Conservation (phyloP, 495 filamentous ascomycete genomes). For the Pseudomonodictys pantanalensis region DNA sequence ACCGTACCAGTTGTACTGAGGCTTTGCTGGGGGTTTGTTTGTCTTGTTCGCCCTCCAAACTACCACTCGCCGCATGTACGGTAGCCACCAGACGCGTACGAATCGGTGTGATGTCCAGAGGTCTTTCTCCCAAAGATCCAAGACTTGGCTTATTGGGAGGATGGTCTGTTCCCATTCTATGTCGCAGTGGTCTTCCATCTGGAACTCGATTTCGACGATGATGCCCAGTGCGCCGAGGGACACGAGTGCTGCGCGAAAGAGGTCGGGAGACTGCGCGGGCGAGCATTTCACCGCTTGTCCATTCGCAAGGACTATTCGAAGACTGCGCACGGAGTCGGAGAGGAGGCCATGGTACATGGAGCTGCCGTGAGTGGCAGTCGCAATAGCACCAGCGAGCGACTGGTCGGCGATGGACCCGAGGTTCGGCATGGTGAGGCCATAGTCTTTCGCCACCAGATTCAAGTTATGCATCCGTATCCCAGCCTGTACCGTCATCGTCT, state of each 20-base stretch:
- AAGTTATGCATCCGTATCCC: slow-evolving; percentile 79
- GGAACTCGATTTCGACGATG: slow-evolving; percentile 81
- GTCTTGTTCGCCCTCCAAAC: slow-evolving; percentile 84
- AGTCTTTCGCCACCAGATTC: slow-evolving; percentile 62
- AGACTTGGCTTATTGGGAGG: slow-evolving; percentile 60
- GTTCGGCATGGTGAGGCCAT: slow-evolving; percentile 79
- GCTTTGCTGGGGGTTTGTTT: slow-evolving; percentile 49
- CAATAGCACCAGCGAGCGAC: slow-evolving; percentile 87
- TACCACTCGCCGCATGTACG: slow-evolving; percentile 80
- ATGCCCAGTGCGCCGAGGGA: slow-evolving; percentile 89
- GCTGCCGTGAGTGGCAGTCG: slow-evolving; percentile 89
- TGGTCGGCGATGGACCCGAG: slow-evolving; percentile 93
- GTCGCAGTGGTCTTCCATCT: slow-evolving; percentile 71
- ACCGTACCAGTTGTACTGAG: slow-evolving; percentile 69
- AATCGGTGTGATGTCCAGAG: slow-evolving; percentile 87
- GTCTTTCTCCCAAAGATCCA: slow-evolving; percentile 66
- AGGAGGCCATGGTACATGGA: slow-evolving; percentile 80
- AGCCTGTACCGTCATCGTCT: slow-evolving; percentile 71
- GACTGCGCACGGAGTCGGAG: slow-evolving; percentile 65
- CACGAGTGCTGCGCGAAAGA: slow-evolving; percentile 85
- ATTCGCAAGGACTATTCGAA: slow-evolving; percentile 81
- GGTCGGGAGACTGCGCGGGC: slow-evolving; percentile 61
- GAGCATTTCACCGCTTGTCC: slow-evolving; percentile 75
- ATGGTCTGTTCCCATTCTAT: slow-evolving; percentile 83
- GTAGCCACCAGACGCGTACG: slow-evolving; percentile 95